These are phyloP conservation scores for Annulohypoxylon maeteangense DNA, from an alignment of 495 filamentous ascomycete genomes.

Conservation along the genomic window DNA sequence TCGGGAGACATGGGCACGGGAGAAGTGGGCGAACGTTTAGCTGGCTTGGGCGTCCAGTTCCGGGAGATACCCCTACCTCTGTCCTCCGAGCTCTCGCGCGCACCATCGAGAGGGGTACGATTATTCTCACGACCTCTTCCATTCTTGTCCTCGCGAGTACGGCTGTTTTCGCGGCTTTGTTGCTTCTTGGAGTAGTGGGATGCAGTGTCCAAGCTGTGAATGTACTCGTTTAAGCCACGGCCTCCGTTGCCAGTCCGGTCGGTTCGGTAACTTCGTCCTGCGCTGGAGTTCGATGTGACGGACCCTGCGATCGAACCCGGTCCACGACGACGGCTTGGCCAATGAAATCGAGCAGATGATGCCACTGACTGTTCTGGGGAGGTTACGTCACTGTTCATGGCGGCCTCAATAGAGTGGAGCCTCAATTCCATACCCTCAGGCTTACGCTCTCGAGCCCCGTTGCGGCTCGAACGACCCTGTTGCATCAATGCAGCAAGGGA, in stretches of 20 bases:
- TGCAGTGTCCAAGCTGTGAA: constrained; percentile 84
- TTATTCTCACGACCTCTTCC: constrained; percentile 63
- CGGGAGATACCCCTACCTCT: constrained; percentile 72
- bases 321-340: constrained; percentile 58
- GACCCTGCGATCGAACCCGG: constrained; percentile 61
- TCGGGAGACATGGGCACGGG: constrained; percentile 93
- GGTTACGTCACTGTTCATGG: constrained; percentile 61
- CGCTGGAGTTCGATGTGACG: constrained; percentile 55
- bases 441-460: constrained; percentile 82
- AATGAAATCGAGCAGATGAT: constrained; percentile 57
- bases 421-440: constrained; percentile 83
- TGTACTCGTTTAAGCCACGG: constrained; percentile 83
- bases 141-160: constrained; percentile 58
- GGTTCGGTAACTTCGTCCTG: constrained; percentile 53
- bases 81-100: constrained; percentile 72
- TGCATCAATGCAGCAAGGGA: constrained; percentile 64
- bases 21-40: constrained; percentile 88
- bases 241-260: constrained; percentile 55
- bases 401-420: constrained; percentile 67
- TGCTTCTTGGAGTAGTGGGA: constrained; percentile 68
- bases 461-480: constrained; percentile 64
- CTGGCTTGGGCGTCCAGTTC: constrained; percentile 75
- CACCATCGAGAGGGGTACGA: constrained; percentile 59
- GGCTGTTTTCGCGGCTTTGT: constrained; percentile 65
- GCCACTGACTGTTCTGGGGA: constrained; percentile 61